Base-by-base conservation (phyloP, 2,329 filamentous ascomycete species). In the Pseudopyricularia cyperi region DNA sequence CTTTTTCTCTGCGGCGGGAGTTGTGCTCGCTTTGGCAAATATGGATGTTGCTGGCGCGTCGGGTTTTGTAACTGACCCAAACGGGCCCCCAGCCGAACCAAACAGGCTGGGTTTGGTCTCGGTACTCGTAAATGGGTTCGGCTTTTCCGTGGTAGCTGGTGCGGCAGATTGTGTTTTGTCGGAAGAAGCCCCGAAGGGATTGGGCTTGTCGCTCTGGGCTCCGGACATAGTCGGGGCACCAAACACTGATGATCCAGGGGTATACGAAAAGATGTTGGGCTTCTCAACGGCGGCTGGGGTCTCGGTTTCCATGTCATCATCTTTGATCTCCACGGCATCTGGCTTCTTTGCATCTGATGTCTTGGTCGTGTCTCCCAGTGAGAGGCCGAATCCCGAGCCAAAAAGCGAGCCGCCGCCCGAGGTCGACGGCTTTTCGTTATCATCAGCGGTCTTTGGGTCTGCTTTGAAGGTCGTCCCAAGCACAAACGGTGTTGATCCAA, bases 401-500 rank as follows among this genome's bases (percentile, higher is more conserved):
- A 87, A 86, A 57, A 85, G 72, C 5, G 72, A 71, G 12, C 70
- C 69, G n/a, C 66, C 65, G 19, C 63, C 58, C n/a, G 65, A 63
- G 8, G 52, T 22, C 8, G 54, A 19, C 15, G 75, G 68, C 55
- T 76, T 77, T 8, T 75, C 71, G 34, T 73, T 66, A 53, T 83
- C 79, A 24, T 85, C 75, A 53, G 79, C 80, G 1, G 77, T 72
- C 46, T 74, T 72, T 6, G 77, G 74, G 57, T 87, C 83, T 8
- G 74, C 72, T 59, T 82, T 80, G 67, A 88, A 89, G 2, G 78
- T 82, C 30, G 79, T 82, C 37, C 76, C 75, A 15, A 88, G 70
- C 58, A 85, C 83, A 67, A 88, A 88, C 0, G 77, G 74, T 15
- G 70, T 66, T n/a, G 72, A 72, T 26, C 71, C 73, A 59, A 79